Conservation (phyloP, 2,329 filamentous ascomycete genomes). For the Karstenula rhodostoma region DNA sequence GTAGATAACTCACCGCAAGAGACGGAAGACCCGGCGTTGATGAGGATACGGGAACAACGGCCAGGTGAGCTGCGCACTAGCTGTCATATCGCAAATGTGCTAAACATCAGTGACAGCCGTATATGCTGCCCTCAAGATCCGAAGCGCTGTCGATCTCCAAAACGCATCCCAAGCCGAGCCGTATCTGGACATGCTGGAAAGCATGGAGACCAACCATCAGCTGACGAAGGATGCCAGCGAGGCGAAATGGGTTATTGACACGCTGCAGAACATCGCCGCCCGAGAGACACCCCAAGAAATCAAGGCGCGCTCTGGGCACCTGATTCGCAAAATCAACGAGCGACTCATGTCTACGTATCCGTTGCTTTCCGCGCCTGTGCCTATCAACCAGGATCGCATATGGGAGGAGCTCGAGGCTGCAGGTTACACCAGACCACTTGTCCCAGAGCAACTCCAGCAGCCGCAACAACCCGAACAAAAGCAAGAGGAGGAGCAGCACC, state of each 20-base stretch:
- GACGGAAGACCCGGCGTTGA: constrained; percentile 42
- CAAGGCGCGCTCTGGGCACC: constrained; percentile 32
- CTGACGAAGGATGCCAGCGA: constrained; percentile 42
- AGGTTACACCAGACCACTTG: constrained; percentile 37
- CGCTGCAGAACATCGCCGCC: constrained; percentile 38
- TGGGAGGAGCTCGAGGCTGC: constrained; percentile 42
- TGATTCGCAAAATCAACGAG: constrained; percentile 45
- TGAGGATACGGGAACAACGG: constrained; percentile 43
- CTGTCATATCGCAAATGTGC: constrained; percentile 18
- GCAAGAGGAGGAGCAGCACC: constrained; percentile 39
- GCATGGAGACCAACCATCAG: constrained; percentile 33
- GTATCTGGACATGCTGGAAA: constrained; percentile 37
- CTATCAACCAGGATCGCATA: constrained; percentile 34
- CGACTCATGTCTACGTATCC: constrained; percentile 49
- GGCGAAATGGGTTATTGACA: constrained; percentile 43
- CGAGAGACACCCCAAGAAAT: constrained; percentile 36
- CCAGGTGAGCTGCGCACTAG: constrained; percentile 40
- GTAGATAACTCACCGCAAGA: constrained; percentile 27
- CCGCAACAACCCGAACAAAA: constrained; percentile 44
- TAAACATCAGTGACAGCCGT: constrained; percentile 34
- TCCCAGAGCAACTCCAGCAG: constrained; percentile 25
- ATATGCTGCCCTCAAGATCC: constrained; percentile 44
- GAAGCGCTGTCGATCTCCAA: constrained; percentile 43
- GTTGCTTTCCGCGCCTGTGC: constrained; percentile 27
- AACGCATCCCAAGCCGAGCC: constrained; percentile 33